phyloP scores from a whole-genome alignment of 2,329 filamentous ascomycete genomes.

The Cryphonectria naterciae region DNA sequence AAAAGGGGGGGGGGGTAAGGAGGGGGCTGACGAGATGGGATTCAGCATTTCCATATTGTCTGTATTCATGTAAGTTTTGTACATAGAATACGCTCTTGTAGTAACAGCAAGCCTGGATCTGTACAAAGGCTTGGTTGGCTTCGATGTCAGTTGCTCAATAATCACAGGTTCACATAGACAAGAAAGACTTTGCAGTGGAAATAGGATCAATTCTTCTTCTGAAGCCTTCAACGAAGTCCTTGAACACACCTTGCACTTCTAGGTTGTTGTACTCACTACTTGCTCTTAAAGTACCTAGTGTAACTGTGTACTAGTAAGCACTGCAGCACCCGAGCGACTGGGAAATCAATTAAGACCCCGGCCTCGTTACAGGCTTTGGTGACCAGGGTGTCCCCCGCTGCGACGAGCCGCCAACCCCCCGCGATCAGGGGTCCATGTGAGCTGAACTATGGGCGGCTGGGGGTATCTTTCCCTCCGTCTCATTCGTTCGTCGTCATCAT shows the following conservation, averaged over 20 bases:
- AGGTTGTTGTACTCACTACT: too few species aligned
- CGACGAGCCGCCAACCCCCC: background rate
- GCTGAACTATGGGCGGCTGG: background rate
- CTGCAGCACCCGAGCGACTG: too few species aligned
- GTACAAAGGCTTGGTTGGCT: background rate
- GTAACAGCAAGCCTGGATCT: background rate
- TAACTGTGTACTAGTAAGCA: too few species aligned
- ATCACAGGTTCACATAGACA: background rate
- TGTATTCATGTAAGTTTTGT: background rate
- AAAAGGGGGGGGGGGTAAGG: too few species aligned
- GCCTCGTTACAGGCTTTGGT: background rate
- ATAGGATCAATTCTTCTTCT: conserved; percentile 1
- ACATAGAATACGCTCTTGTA: background rate
- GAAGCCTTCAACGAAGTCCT: background rate
- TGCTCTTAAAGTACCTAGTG: too few species aligned
- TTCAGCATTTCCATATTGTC: conserved; percentile 20
- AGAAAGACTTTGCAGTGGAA: background rate
- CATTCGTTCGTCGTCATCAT: background rate
- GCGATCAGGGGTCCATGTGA: background rate
- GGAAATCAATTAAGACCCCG: background rate
- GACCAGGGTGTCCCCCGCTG: background rate
- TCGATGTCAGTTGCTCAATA: background rate
- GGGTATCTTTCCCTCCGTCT: background rate
- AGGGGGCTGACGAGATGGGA: background rate
- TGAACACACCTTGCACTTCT: background rate